Base-by-base conservation (phyloP, 1,284 basidiomycete genomes). In the Vanrija sp. region DNA sequence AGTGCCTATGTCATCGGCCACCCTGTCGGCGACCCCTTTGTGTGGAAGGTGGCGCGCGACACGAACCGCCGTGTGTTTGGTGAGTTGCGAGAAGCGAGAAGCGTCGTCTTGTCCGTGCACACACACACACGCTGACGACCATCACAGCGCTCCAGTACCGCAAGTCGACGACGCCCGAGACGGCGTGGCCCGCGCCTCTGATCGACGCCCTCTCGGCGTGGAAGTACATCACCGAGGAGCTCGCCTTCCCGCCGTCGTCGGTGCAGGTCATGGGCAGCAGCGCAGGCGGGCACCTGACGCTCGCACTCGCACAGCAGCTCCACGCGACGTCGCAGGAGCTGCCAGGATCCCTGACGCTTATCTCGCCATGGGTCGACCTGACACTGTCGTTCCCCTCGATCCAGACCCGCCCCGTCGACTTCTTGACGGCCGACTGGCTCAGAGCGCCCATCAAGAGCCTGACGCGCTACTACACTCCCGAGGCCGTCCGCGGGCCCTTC, bases 231-330 rank as follows among this genome's bases (percentile, higher is more conserved):
- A 77, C 83, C 43, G 60, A 76, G 43, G 69, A 63, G 3, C 54
- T 80, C 3, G 76, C 76, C 0, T 80, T 82, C 62, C 68, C 69
- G 1, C 73, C 81, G 3, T 76, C 75, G 57, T 82, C 83, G 61
- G 80, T 87, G 51, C 71, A 83, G 43, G 66, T 88, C 42, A 79
- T 83, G 7, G 86, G 85, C 34, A 85, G 87, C 62, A 83, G 82
- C 52, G 84, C 86, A 0, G 86, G 86, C 3, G 86, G 82, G 0
- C 86, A 86, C 63, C 77, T 87, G 3, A 82, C 81, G 0, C 77
- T 86, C 5, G 80, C 82, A 5, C 44, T 65, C 3, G 54, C 59
- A 29, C 59, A 63, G 3, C 63, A 82, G 10, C 79, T 80, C 18
- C n/a, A 21, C 6, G n/a, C n/a, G 16, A 42, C n/a, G 40, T 9